Evolutionary conservation across 2,329 filamentous ascomycete genomes (phyloP).

Genomic region (Seiridium cupressi): DNA sequence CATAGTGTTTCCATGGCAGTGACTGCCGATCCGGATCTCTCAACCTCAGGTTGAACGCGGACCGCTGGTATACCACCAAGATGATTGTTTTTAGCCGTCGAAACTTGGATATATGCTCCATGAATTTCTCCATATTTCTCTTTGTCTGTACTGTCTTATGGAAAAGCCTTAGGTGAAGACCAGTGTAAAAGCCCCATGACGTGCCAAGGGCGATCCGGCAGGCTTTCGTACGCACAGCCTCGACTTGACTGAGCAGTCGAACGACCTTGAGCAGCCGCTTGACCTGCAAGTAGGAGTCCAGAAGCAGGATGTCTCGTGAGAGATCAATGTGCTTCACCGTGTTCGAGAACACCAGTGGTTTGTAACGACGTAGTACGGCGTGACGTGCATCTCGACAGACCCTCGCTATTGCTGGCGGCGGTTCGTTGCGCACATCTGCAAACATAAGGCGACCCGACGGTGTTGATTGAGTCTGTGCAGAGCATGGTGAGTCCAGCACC

Average conservation of each 20-base stretch:
- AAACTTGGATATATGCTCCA: constrained; percentile 39
- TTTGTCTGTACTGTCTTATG: constrained; percentile 39
- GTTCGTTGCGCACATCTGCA: constrained; percentile 43
- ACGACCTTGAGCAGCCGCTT: constrained; percentile 44
- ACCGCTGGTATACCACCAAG: constrained; percentile 46
- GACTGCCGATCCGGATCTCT: constrained; percentile 15
- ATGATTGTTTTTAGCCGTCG: constrained; percentile 37
- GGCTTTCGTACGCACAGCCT: constrained; percentile 38
- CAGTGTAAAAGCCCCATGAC: constrained; percentile 43
- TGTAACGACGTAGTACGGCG: constrained; percentile 41
- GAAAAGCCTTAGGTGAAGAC: constrained; percentile 44
- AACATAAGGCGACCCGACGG: constrained; percentile 44
- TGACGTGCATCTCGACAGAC: constrained; percentile 43
- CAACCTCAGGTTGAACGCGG: constrained; percentile 37
- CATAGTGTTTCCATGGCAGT: constrained; percentile 29
- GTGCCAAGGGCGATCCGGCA: constrained; percentile 43
- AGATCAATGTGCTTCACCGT: constrained; percentile 48
- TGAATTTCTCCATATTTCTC: constrained; percentile 39
- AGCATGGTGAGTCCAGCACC: constrained; percentile 42
- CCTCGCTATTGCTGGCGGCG: constrained; percentile 39
- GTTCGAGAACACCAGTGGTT: constrained; percentile 39
- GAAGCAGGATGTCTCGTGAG: constrained; percentile 41
- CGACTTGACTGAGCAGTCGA: constrained; percentile 44
- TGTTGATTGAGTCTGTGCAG: constrained; percentile 33
- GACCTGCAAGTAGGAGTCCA: constrained; percentile 47